Evolutionary conservation across 441 rosid genomes (phyloP).

Genomic region (Gossypium trilobum): DNA sequence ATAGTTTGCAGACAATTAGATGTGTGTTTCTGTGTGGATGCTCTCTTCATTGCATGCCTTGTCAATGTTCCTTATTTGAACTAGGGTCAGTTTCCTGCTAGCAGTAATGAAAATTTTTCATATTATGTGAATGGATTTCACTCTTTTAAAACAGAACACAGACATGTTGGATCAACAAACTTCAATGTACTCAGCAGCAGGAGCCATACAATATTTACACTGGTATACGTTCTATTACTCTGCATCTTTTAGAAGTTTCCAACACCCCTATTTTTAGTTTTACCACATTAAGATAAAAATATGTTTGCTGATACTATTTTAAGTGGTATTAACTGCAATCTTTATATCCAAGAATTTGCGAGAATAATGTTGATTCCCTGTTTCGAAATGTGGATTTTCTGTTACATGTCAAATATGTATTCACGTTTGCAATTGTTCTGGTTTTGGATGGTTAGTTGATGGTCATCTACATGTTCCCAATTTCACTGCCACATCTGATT

Average conservation of each 20-base stretch:
- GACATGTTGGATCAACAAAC: conserved; percentile 96
- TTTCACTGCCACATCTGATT: conserved; percentile 16
- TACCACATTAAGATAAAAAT: not conserved
- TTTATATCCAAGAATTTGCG: not conserved
- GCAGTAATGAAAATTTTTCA: conserved; percentile 7
- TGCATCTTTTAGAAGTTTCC: not conserved
- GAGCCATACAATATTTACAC: conserved; percentile 95
- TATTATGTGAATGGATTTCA: conserved; percentile 19
- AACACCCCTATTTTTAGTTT: not conserved
- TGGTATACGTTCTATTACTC: conserved; percentile 39
- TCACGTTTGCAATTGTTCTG: conserved; percentile 7
- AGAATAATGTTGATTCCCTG: not conserved
- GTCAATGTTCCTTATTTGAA: conserved; percentile 6
- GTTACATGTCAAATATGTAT: conserved; percentile 4
- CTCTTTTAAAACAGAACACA: conserved; percentile 60
- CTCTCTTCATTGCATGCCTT: conserved; percentile 7
- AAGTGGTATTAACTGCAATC: not conserved
- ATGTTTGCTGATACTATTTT: not conserved
- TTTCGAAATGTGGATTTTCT: conserved; percentile 7
- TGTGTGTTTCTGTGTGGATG: conserved; percentile 3
- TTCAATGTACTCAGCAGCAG: conserved; percentile 97
- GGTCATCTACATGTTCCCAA: not conserved
- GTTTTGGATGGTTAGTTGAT: not conserved
- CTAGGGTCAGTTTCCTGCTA: not conserved
- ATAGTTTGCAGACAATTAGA: not conserved